Conservation (phyloP, 805 yeast species). For the Lachancea fermentati region DNA sequence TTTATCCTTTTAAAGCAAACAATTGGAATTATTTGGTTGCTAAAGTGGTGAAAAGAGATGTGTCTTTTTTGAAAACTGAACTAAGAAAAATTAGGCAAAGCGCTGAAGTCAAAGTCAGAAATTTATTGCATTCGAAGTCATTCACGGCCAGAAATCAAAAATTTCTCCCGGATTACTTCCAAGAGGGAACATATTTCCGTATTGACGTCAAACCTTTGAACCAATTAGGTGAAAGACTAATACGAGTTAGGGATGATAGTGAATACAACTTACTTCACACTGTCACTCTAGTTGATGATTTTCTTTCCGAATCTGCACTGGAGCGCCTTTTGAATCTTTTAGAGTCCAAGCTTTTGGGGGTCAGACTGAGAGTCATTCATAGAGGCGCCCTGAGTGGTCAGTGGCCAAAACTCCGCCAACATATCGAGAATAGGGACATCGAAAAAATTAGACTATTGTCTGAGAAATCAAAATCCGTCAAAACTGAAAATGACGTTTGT, state of each 20-base stretch:
- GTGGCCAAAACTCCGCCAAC: conserved; percentile 19
- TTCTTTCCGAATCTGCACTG: conserved; percentile 35
- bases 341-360: conserved; percentile 26
- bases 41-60: conserved; percentile 52
- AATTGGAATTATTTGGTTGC: conserved; percentile 52
- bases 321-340: conserved; percentile 39
- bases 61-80: conserved; percentile 21
- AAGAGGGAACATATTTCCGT: conserved; percentile 29
- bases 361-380: conserved; percentile 39
- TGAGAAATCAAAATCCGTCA: not conserved
- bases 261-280: conserved; percentile 29
- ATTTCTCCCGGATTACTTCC: conserved; percentile 44
- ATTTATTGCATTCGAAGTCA: conserved; percentile 27
- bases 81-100: conserved; percentile 12
- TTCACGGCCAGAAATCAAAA: conserved; percentile 40
- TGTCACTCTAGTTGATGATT: conserved; percentile 57
- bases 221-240: conserved; percentile 15
- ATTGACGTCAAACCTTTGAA: conserved; percentile 20
- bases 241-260: conserved; percentile 17
- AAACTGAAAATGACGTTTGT: conserved; percentile 11
- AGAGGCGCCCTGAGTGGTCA: conserved; percentile 15
- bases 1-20: conserved; percentile 43
- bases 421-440: conserved; percentile 24
- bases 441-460: not conserved
- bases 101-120: conserved; percentile 18